Evolutionary conservation across 768 basidiomycete species (phyloP).

Genomic region (Termitomyces sp.): DNA sequence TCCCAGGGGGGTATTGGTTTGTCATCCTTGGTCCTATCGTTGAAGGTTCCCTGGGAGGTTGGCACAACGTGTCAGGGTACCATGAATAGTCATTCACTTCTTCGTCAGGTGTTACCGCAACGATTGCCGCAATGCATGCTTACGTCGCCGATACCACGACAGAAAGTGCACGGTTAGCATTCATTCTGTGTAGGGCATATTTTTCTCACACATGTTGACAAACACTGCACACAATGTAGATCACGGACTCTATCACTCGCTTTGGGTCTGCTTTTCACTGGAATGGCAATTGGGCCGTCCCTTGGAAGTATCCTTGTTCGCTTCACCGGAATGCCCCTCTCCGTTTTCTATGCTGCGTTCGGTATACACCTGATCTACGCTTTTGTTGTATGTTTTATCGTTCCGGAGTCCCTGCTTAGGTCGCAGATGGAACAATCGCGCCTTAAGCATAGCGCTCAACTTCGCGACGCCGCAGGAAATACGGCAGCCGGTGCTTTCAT

Average conservation of each 20-base stretch:
- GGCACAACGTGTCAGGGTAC: constrained; percentile 13
- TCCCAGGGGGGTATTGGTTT: constrained; percentile 85
- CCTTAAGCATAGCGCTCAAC: constrained; percentile 29
- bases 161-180: constrained; percentile 44
- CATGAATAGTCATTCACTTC: constrained; percentile 3
- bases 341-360: constrained; percentile 68
- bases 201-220: neutral
- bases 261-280: constrained; percentile 64
- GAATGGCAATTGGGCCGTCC: constrained; percentile 75
- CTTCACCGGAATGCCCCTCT: constrained; percentile 45
- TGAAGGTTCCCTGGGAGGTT: constrained; percentile 73
- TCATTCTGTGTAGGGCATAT: neutral
- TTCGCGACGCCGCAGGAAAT: constrained; percentile 15
- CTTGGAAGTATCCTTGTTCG: constrained; percentile 64
- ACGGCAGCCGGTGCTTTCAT: constrained; percentile 23
- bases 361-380: constrained; percentile 45
- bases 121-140: constrained; percentile 49
- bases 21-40: constrained; percentile 58
- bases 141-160: constrained; percentile 68
- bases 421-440: constrained; percentile 39
- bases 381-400: constrained; percentile 45
- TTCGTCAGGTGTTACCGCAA: constrained; percentile 39
- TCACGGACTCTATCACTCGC: constrained; percentile 61
- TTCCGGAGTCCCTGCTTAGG: constrained; percentile 75
- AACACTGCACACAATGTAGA: constrained; percentile 26